Conservation (phyloP, 352 stramenopile species). For the Achlya hypogyna region DNA sequence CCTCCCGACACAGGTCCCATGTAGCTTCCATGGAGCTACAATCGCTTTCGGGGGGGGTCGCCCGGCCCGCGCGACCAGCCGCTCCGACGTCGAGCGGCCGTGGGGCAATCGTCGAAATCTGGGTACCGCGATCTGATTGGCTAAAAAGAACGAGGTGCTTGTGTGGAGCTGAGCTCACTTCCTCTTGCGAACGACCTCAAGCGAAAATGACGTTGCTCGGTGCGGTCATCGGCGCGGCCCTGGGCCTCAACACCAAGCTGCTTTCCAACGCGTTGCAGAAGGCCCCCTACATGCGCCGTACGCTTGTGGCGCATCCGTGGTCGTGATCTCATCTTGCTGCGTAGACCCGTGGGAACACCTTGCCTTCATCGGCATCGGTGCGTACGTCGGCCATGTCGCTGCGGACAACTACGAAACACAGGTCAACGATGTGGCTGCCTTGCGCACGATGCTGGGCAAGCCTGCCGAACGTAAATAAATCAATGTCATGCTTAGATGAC, state of each 20-base stretch:
- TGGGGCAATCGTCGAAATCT: too few relatives aligned
- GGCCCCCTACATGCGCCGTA: conserved; percentile 75
- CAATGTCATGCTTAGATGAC: too few relatives aligned
- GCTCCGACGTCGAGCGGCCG: too few relatives aligned
- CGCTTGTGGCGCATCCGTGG: conserved; percentile 23
- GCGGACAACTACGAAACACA: conserved; percentile 13
- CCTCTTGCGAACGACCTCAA: not conserved
- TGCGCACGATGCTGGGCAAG: conserved; percentile 11
- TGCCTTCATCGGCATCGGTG: conserved; percentile 56
- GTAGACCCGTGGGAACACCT: conserved; percentile 77
- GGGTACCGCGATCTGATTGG: not conserved
- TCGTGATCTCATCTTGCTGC: not conserved
- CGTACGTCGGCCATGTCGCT: conserved; percentile 35
- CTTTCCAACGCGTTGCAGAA: conserved; percentile 78
- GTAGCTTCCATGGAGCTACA: too few relatives aligned
- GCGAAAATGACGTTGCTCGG: conserved; percentile 59
- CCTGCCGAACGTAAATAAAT: conserved; percentile 9
- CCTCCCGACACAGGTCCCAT: too few relatives aligned
- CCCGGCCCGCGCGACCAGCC: too few relatives aligned
- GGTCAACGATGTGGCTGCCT: conserved; percentile 5
- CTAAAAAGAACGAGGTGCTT: not conserved
- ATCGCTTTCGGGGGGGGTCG: too few relatives aligned
- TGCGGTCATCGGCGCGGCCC: conserved; percentile 49
- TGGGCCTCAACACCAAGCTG: conserved; percentile 75
- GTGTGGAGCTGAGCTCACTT: conserved; percentile 1